Evolutionary conservation across 345 rosid species (phyloP).

Genomic region (Aquilaria malaccensis): DNA sequence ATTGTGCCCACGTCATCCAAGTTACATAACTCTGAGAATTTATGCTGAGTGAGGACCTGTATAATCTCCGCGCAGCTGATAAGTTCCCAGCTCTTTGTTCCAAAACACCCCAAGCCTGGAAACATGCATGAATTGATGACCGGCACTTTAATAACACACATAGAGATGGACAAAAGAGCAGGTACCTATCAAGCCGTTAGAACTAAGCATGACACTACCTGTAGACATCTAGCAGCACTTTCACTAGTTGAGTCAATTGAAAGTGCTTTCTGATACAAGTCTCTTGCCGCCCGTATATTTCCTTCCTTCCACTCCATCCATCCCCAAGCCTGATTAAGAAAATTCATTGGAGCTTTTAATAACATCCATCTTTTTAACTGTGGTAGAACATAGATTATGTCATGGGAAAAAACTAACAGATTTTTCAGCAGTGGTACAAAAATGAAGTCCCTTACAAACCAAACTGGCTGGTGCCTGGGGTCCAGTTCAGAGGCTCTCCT

Average conservation of each 20-base stretch:
- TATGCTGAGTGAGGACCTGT: conserved; percentile 71
- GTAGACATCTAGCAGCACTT: conserved; percentile 90
- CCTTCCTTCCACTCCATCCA: conserved; percentile 99
- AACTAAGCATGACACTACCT: conserved; percentile 35
- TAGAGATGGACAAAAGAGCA: no score
- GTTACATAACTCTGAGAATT: conserved; percentile 90
- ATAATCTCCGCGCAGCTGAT: conserved; percentile 81
- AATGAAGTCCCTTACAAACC: conserved; percentile 66
- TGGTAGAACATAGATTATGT: not conserved
- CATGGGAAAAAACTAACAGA: conserved; percentile 9
- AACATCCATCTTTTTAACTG: not conserved
- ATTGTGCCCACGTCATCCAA: conserved; percentile 97
- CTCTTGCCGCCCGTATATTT: conserved; percentile 67
- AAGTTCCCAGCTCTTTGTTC: conserved; percentile 87
- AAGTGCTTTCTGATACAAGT: conserved; percentile 70
- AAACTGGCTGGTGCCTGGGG: conserved; percentile 87
- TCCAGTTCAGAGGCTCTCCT: conserved; percentile 81
- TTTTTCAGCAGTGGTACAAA: conserved; percentile 4
- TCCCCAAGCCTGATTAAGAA: conserved; percentile 79
- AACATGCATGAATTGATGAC: not conserved
- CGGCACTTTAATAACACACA: no score
- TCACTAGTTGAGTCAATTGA: conserved; percentile 66
- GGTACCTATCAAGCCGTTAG: not conserved
- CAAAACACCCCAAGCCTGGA: conserved; percentile 95
- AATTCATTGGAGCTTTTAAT: not conserved